Evolutionary conservation across 768 basidiomycete genomes (phyloP).

Genomic region (Mycena epipterygia): DNA sequence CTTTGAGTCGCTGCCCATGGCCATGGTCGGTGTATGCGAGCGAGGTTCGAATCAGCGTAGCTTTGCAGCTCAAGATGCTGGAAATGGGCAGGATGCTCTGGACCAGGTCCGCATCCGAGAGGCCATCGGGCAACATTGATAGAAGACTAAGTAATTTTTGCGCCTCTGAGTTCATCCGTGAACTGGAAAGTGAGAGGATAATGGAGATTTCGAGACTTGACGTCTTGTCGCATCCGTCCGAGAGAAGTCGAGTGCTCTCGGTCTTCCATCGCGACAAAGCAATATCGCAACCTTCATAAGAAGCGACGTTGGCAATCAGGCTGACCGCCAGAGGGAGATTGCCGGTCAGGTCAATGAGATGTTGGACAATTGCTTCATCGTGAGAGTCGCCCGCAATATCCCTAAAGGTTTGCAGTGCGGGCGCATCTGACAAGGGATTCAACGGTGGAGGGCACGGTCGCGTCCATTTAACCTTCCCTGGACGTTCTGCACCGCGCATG

Average conservation of each 20-base stretch:
- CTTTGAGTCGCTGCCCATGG: too few relatives aligned
- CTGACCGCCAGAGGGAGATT: slow-evolving; percentile 14
- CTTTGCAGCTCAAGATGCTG: too few relatives aligned
- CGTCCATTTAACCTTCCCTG: background rate
- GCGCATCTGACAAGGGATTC: background rate
- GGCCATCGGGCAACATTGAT: slow-evolving; percentile 2
- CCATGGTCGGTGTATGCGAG: too few relatives aligned
- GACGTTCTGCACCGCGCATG: background rate
- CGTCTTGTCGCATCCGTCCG: background rate
- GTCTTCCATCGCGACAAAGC: background rate
- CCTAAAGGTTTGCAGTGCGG: background rate
- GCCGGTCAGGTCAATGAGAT: background rate
- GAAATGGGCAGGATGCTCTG: too few relatives aligned
- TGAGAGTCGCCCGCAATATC: slow-evolving; percentile 3
- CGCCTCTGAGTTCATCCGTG: background rate
- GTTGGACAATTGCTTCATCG: background rate
- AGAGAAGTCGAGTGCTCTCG: background rate
- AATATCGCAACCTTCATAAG: background rate
- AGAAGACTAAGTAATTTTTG: background rate
- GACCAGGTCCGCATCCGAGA: too few relatives aligned
- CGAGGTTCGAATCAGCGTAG: too few relatives aligned
- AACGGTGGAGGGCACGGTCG: background rate
- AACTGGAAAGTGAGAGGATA: background rate
- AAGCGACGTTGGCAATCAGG: background rate
- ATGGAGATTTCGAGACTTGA: background rate